Conservation (phyloP, 2,329 filamentous ascomycete species). For the Fulvia fulva region DNA sequence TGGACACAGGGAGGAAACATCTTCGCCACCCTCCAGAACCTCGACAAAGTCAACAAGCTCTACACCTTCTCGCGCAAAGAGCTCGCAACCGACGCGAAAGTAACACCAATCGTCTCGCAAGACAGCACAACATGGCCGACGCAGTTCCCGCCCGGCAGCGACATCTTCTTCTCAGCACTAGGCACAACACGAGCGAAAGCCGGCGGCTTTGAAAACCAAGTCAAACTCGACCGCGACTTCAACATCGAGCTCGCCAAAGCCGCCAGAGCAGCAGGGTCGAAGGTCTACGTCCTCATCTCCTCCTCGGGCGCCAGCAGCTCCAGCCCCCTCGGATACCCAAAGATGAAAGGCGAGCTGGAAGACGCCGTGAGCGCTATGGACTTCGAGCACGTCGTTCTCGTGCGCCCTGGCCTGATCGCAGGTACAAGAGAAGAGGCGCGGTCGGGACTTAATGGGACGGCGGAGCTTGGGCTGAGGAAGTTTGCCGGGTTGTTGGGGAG, state of each 20-base stretch:
- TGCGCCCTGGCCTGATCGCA: slow-evolving; percentile 70
- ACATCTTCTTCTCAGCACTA: slow-evolving; percentile 70
- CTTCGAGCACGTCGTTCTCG: slow-evolving; percentile 74
- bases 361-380: slow-evolving; percentile 66
- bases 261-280: slow-evolving; percentile 67
- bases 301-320: slow-evolving; percentile 50
- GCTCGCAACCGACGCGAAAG: slow-evolving; percentile 54
- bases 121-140: slow-evolving; percentile 67
- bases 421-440: slow-evolving; percentile 61
- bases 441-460: slow-evolving; percentile 26
- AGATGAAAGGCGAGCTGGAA: slow-evolving; percentile 87
- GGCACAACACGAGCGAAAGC: slow-evolving; percentile 75
- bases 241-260: slow-evolving; percentile 74
- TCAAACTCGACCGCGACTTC: slow-evolving; percentile 82
- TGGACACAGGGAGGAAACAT: slow-evolving; percentile 64
- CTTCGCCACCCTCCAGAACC: slow-evolving; percentile 58
- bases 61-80: slow-evolving; percentile 64
- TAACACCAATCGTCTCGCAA: slow-evolving; percentile 62
- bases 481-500: slow-evolving; percentile 55
- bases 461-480: slow-evolving; percentile 55
- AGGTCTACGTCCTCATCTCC: slow-evolving; percentile 75
- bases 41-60: slow-evolving; percentile 51
- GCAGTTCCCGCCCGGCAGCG: slow-evolving; percentile 56
- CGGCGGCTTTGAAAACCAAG: slow-evolving; percentile 73
- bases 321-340: slow-evolving; percentile 52